Percentiles rank a stretch among this genome's conserved stretches.
phyloP scores from a whole-genome alignment of 345 rosid species.

The Erucastrum elatum region DNA sequence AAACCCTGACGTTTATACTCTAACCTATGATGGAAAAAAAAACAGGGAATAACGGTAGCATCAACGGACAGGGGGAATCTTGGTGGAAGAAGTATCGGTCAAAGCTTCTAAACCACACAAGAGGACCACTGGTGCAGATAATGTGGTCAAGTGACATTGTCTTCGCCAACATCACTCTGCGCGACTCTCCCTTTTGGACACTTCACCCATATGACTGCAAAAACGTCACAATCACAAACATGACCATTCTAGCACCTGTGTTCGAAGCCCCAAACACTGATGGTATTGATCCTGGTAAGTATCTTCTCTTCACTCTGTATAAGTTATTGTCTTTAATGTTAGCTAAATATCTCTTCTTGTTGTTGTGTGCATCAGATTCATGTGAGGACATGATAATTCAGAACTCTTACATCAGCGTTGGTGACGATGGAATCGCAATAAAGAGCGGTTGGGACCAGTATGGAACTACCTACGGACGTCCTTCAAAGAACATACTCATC shows the following conservation, averaged over 20 bases:
- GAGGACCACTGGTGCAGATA: conserved; percentile 88
- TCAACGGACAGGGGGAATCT: conserved; percentile 81
- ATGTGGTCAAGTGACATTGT: conserved; percentile 85
- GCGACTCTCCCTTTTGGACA: conserved; percentile 93
- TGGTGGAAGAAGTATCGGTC: conserved; percentile 95
- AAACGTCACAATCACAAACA: conserved; percentile 66
- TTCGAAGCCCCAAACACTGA: conserved; percentile 86
- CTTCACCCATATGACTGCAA: conserved; percentile 95
- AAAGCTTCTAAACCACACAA: conserved; percentile 84
- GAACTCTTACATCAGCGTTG: conserved; percentile 86
- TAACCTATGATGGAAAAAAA: neutral
- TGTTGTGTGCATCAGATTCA: conserved; percentile 55
- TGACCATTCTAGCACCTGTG: conserved; percentile 78
- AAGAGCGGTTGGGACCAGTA: conserved; percentile 98
- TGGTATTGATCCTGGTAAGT: too few relatives aligned
- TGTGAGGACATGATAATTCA: conserved; percentile 85
- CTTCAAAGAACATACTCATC: conserved; percentile 76
- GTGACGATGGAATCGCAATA: conserved; percentile 87
- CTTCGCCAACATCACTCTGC: conserved; percentile 73
- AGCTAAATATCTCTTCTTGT: neutral
- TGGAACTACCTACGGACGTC: conserved; percentile 74
- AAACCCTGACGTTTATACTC: neutral
- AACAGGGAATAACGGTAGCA: conserved; percentile 85
- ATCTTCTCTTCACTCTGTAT: too few relatives aligned
- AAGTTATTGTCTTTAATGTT: too few relatives aligned